Evolutionary conservation across 2,329 filamentous ascomycete genomes (phyloP).

Genomic region (Plenodomus tracheiphilus): DNA sequence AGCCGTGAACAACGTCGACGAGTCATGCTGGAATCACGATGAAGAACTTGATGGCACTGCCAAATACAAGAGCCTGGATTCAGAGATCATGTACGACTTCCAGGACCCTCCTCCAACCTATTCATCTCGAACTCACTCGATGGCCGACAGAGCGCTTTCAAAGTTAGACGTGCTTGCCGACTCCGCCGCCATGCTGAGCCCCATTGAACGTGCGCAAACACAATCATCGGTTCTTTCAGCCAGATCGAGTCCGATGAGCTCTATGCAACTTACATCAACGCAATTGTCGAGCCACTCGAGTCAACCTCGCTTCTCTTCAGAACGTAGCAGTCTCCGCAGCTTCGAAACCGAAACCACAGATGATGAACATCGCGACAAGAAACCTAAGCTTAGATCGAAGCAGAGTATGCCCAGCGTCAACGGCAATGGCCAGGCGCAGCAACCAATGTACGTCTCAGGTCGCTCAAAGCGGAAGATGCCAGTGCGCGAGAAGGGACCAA

Average conservation of each 20-base stretch:
- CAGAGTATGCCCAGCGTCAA: constrained; percentile 39
- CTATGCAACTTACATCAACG: constrained; percentile 16
- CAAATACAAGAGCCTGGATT: constrained; percentile 44
- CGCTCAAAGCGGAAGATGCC: constrained; percentile 49
- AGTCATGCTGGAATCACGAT: constrained; percentile 45
- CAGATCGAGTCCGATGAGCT: constrained; percentile 14
- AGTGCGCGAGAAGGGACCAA: constrained; percentile 41
- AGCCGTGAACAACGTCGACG: constrained; percentile 34
- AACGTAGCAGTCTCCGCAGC: constrained; percentile 43
- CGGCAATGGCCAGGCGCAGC: constrained; percentile 24
- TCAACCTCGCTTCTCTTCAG: constrained; percentile 34
- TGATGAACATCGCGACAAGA: constrained; percentile 47
- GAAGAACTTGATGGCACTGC: constrained; percentile 44
- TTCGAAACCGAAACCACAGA: constrained; percentile 43
- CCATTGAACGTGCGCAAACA: constrained; percentile 35
- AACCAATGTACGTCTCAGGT: constrained; percentile 45
- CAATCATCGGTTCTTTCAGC: constrained; percentile 15
- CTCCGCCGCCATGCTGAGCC: constrained; percentile 42
- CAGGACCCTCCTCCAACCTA: constrained; percentile 48
- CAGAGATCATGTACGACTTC: constrained; percentile 49
- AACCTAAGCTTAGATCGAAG: constrained; percentile 44
- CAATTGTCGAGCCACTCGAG: constrained; percentile 22
- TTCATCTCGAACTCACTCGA: constrained; percentile 46
- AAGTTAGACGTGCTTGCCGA: constrained; percentile 45
- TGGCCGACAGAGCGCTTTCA: constrained; percentile 43